phyloP scores from a whole-genome alignment of 352 stramenopile species.

The Phytopythium boreale region DNA sequence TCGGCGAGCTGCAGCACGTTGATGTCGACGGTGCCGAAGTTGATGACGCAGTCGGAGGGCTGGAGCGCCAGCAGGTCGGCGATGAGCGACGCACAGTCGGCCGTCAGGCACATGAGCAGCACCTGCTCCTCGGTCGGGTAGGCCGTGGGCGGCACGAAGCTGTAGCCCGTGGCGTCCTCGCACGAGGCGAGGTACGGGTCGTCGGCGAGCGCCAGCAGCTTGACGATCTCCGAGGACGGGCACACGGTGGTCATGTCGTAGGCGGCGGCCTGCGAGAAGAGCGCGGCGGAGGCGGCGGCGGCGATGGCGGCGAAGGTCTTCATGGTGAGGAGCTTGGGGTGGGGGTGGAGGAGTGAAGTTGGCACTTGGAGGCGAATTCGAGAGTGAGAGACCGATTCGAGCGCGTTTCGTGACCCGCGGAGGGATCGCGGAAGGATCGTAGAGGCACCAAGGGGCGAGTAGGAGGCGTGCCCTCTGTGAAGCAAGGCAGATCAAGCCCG shows the following conservation, averaged over 20 bases:
- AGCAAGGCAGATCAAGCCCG: background rate
- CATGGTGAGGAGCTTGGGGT: conserved; percentile 26
- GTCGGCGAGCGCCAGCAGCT: conserved; percentile 23
- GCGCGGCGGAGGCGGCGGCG: conserved; percentile 15
- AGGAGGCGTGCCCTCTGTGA: background rate
- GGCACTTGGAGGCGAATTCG: conserved; percentile 30
- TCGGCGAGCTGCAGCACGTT: conserved; percentile 46
- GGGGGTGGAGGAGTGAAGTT: conserved; percentile 14
- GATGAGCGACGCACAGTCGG: conserved; percentile 32
- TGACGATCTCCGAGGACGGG: conserved; percentile 24
- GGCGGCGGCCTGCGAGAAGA: conserved; percentile 23
- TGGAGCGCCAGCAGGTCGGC: conserved; percentile 23
- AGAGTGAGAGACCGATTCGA: conserved; percentile 22
- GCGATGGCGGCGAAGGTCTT: conserved; percentile 34
- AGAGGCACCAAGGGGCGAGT: background rate
- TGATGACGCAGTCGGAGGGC: conserved; percentile 38
- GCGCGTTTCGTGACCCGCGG: background rate
- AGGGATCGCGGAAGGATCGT: background rate
- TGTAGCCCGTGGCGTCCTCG: conserved; percentile 25
- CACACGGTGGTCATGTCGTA: conserved; percentile 25
- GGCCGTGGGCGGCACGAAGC: conserved; percentile 28
- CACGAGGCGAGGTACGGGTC: conserved; percentile 20
- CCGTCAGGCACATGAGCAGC: conserved; percentile 33
- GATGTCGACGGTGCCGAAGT: conserved; percentile 36
- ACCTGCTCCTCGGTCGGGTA: conserved; percentile 28